These are phyloP conservation scores for Chlamydomonas sp. DNA, from an alignment of 139 green algal genomes.

Conservation along the genomic window DNA sequence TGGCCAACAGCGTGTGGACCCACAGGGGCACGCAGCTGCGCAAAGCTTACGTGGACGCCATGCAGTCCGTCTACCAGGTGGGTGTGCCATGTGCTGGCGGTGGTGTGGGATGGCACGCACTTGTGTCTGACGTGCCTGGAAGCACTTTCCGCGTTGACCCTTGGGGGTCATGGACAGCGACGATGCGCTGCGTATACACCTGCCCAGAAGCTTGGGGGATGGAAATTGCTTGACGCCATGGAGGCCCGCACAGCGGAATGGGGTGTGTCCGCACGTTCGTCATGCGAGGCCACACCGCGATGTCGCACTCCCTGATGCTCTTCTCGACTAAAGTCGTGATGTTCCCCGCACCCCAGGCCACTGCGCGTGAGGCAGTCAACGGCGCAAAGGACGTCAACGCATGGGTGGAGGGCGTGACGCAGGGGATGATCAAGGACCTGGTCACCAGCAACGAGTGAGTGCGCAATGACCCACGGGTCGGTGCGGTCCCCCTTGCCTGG, in stretches of 20 bases:
- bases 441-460: constrained; percentile 10
- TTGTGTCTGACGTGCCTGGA: neutral
- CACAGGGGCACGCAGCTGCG: neutral
- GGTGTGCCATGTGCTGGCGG: neutral
- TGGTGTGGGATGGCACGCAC: neutral
- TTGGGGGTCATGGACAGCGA: too few relatives aligned
- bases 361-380: neutral
- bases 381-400: constrained; percentile 29
- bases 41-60: neutral
- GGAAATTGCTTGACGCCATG: too few relatives aligned
- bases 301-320: too few relatives aligned
- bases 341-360: neutral
- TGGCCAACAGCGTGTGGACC: constrained; percentile 31
- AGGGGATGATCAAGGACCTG: constrained; percentile 27
- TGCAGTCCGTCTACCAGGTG: constrained; percentile 6
- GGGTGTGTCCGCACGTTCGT: too few relatives aligned
- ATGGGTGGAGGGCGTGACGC: constrained; percentile 17
- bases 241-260: too few relatives aligned
- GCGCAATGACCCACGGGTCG: neutral
- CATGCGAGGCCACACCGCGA: too few relatives aligned
- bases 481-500: neutral
- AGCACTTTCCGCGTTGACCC: neutral
- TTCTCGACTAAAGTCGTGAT: too few relatives aligned
- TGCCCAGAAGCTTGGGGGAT: too few relatives aligned
- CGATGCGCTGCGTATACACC: too few relatives aligned